Evolutionary conservation across 2,329 filamentous ascomycete genomes (phyloP), one percentile per base, ranked within the genome.

Genomic region (Parastagonospora avenae): DNA sequence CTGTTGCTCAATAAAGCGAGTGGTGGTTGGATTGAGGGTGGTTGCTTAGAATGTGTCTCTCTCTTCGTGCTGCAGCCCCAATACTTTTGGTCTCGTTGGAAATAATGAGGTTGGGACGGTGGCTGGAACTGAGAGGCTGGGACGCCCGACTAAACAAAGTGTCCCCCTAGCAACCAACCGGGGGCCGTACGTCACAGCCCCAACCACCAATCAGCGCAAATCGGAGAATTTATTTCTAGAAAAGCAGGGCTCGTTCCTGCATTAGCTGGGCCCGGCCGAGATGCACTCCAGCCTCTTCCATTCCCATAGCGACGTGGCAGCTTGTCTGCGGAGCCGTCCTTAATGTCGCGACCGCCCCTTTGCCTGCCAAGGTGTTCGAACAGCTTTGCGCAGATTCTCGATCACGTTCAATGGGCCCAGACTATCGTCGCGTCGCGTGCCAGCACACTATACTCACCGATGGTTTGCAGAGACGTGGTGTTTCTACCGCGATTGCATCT

Each of bases 41-140:
- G 55, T 70, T 67, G 70, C 65, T 68, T 70, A 66, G 67, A 63
- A 56, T 65, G 61, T 54, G 60, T 66, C 55, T 60, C 54, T 60
- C 55, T 65, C 44, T 54, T 56, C 57, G 63, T 55, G 53, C 50
- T 66, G 65, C 63, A 66, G 60, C 53, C 51, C 50, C 50, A 54
- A 49, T 57, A 64, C 59, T 69, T 73, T 72, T 71, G 67, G 57
- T 66, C 58, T 58, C 52, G 54, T 46, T 35, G 49, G 54, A 70
- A 70, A 64, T 63, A 52, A 41, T 66, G 70, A 67, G 68, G 68
- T 67, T 72, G 68, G 69, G 41, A 40, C 46, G 54, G 66, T 64
- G 67, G 66, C 62, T 68, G 64, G 65, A 49, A 41, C 64, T 61
- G 63, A 47, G 42, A 48, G 64, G 67, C 68, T 67, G 63, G 61